Evolutionary conservation across 1,284 basidiomycete species (phyloP), one percentile per base, ranked within the genome.

Genomic region (Bothia castanella): DNA sequence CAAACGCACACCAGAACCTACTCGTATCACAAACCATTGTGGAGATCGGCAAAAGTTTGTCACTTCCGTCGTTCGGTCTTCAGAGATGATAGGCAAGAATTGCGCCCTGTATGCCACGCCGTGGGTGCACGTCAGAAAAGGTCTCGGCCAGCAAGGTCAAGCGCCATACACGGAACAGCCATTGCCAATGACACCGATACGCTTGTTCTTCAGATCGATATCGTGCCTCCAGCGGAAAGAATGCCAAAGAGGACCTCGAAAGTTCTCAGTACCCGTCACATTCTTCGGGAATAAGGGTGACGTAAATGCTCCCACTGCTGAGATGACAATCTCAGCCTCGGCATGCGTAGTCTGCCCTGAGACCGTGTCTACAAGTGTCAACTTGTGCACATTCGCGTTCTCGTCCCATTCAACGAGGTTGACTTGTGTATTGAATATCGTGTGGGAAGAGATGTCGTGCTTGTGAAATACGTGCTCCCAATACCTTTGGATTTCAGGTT

Each of bases 161-260:
- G 56, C 39, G 49, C 68, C 72, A 63, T 63, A 76, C 80, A 73
- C 75, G 59, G 82, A 76, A 66, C 79, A 82, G 4, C 82, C 84
- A 58, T 83, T 83, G 19, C 83, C 84, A 58, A 85, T 76, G 16
- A 86, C 76, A 4, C 76, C 82, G 2, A 85, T 74, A 25, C 72
- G 69, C 62, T 83, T 82, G 12, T 74, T 76, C 45, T 67, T 67
- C 47, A 83, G 64, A 42, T 74, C 64, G 23, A 84, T 72, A 54
- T 77, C 75, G 49, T 82, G 78, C 41, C 25, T 69, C 81, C 82
- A 86, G 37, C 67, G 62, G 27, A 77, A 76, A 36, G 80, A 80
- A 63, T 84, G 82, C 63, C 78, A 82, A 21, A 73, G 56, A 8
- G 64, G 56, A 2, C 83, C 83, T 36, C 71, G 67, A 60, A 84